Evolutionary conservation across 352 stramenopile genomes (phyloP).

Genomic region (Phytophthora pseudosyringae): DNA sequence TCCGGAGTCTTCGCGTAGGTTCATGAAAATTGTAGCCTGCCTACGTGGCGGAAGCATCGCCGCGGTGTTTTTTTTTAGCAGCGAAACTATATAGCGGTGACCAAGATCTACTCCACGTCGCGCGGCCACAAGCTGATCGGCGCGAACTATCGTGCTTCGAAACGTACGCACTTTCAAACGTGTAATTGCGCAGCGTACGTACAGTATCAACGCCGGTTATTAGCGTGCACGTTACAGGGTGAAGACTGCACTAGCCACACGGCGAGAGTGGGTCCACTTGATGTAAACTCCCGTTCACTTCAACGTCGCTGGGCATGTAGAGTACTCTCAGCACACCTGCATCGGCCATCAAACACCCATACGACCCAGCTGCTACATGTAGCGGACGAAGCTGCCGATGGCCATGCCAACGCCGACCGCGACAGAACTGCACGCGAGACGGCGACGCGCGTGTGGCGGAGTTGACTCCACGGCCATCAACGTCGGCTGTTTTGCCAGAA

Average conservation of each 20-base stretch:
- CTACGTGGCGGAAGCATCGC: not conserved
- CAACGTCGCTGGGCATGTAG: constrained; percentile 11
- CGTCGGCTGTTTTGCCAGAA: constrained; percentile 37
- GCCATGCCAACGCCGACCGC: not conserved
- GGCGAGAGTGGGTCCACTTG: too few species aligned
- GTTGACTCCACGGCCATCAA: constrained; percentile 14
- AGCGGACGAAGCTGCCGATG: not conserved
- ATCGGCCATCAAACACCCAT: not conserved
- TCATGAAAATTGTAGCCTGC: not conserved
- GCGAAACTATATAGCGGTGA: too few species aligned
- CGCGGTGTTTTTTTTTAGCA: not conserved
- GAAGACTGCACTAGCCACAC: too few species aligned
- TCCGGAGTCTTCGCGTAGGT: constrained; percentile 6
- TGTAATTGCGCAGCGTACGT: not conserved
- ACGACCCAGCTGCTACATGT: not conserved
- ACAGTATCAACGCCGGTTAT: not conserved
- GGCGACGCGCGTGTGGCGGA: constrained; percentile 9
- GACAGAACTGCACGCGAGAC: constrained; percentile 11
- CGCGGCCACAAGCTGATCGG: too few species aligned
- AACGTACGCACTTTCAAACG: not conserved
- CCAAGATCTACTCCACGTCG: too few species aligned
- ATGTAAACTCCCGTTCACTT: constrained; percentile 15
- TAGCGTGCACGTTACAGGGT: constrained; percentile 1
- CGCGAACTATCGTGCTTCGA: too few species aligned
- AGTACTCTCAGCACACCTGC: constrained; percentile 1